Evolutionary conservation across 371 early-diverging fungal species (phyloP), one percentile per base, ranked within the genome.

Genomic region (Sporodiniella umbellata): DNA sequence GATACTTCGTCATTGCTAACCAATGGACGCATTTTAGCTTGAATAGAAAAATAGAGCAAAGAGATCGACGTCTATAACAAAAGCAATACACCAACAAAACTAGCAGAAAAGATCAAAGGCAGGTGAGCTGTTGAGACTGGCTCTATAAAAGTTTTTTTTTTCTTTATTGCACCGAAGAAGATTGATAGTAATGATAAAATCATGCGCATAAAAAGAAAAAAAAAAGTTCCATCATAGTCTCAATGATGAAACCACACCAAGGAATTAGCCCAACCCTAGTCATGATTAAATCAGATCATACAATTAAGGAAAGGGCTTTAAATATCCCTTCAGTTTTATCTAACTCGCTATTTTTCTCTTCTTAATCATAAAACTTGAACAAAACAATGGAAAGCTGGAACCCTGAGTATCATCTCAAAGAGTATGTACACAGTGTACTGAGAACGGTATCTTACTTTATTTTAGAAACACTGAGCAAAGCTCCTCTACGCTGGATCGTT

Each of bases 401-500:
- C 15, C 45, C 30, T 30, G 30, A 14, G 11, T 35, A 35, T n/a
- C 8, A 35, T 28, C 30, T 28, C 30, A 28, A 28, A 28, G 30
- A 28, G 30, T 28, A 28, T 7, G 30, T 28, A 7, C 30, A 28
- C n/a, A n/a, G n/a, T n/a, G n/a, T 5, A 19, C 42, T 10, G 12
- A 22, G 42, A 10, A 15, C n/a, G 23, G 23, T 21, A 42, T 6
- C 5, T 37, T 23, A 23, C 8, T 23, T 17, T 12, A 14, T 33
- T 33, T 33, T 12, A 38, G 28, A 25, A 44, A 45, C 11, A 37
- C 7, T 22, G 54, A 53, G 15, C 59, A 59, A 45, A 15, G 48
- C 12, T 59, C 59, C 21, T 26, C 44, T 24, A 43, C 53, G 12
- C 37, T 45, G 5, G 59, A 49, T 33, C 40, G 44, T 43, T 23